Percentiles rank a stretch among this genome's conserved stretches.
phyloP scores from a whole-genome alignment of 257 asterid species.

The Verbena officinalis region DNA sequence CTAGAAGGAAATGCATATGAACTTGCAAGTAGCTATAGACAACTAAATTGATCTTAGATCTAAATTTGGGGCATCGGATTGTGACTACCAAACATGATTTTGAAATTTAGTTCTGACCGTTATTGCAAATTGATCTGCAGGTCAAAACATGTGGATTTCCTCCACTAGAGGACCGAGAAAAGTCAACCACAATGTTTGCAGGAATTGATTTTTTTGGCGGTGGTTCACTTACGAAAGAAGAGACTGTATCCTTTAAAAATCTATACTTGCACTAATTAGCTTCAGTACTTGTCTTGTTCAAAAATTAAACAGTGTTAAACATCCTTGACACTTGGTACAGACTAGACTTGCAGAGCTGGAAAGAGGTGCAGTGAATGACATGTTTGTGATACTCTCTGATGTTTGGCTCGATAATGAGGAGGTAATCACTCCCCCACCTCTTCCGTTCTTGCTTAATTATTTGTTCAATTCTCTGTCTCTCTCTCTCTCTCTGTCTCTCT shows the following conservation, averaged over 20 bases:
- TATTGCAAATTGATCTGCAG: constrained; percentile 46
- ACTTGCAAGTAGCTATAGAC: background rate
- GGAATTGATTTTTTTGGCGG: constrained; percentile 91
- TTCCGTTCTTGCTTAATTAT: constrained; percentile 16
- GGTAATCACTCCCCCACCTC: constrained; percentile 42
- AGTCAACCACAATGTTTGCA: constrained; percentile 52
- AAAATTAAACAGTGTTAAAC: constrained; percentile 1
- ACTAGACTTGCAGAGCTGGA: constrained; percentile 80
- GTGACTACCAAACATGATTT: constrained; percentile 5
- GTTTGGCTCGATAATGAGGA: constrained; percentile 87
- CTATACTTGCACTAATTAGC: constrained; percentile 15
- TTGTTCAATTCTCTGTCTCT: background rate
- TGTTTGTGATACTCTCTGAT: constrained; percentile 93
- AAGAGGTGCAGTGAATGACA: constrained; percentile 83
- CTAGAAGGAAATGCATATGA: background rate
- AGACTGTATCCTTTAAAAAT: constrained; percentile 75
- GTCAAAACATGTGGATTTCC: constrained; percentile 91
- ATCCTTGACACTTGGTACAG: constrained; percentile 60
- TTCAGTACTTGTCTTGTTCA: constrained; percentile 6
- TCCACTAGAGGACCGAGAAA: constrained; percentile 88
- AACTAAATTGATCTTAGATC: background rate
- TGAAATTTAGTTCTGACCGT: constrained; percentile 16
- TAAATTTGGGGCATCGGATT: background rate
- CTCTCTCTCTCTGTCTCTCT: constrained; percentile 16
- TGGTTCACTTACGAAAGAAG: constrained; percentile 82